Percentiles rank a stretch among this genome's conserved stretches.
phyloP scores from a whole-genome alignment of 768 basidiomycete genomes.

The Psilocybe subaeruginosa region DNA sequence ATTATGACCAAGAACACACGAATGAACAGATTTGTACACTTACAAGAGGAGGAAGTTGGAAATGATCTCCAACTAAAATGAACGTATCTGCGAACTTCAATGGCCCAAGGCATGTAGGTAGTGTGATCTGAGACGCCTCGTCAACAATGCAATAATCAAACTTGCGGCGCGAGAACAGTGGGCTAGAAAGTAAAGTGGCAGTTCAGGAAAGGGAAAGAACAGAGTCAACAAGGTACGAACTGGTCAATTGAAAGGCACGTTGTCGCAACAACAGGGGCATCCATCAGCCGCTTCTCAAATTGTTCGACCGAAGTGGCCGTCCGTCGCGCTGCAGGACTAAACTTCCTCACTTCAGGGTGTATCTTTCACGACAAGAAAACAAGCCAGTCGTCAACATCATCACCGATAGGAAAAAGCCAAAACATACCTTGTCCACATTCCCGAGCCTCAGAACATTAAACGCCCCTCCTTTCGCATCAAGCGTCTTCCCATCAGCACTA shows the following conservation, averaged over 20 bases:
- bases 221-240: constrained; percentile 49
- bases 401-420: constrained; percentile 2
- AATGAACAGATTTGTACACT: constrained; percentile 17
- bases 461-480: constrained; percentile 34
- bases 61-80: constrained; percentile 96
- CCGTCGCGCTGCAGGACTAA: constrained; percentile 62
- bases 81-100: constrained; percentile 89
- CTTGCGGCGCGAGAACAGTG: constrained; percentile 79
- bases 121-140: constrained; percentile 96
- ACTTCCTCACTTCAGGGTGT: constrained; percentile 77
- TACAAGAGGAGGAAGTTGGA: constrained; percentile 94
- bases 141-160: constrained; percentile 99
- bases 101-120: constrained; percentile 95
- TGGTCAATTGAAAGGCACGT: constrained; percentile 95
- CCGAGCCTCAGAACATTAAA: constrained; percentile 85
- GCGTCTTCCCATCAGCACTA: constrained; percentile 6
- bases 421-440: constrained; percentile 83
- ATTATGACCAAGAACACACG: not conserved
- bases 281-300: constrained; percentile 80
- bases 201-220: not conserved
- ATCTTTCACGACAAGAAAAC: constrained; percentile 50
- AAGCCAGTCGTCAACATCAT: too few relatives aligned
- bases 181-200: constrained; percentile 34
- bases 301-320: constrained; percentile 75
- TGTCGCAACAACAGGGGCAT: constrained; percentile 92